phyloP scores from a whole-genome alignment of 495 filamentous ascomycete genomes.

The Aspergillus saccharolyticus region DNA sequence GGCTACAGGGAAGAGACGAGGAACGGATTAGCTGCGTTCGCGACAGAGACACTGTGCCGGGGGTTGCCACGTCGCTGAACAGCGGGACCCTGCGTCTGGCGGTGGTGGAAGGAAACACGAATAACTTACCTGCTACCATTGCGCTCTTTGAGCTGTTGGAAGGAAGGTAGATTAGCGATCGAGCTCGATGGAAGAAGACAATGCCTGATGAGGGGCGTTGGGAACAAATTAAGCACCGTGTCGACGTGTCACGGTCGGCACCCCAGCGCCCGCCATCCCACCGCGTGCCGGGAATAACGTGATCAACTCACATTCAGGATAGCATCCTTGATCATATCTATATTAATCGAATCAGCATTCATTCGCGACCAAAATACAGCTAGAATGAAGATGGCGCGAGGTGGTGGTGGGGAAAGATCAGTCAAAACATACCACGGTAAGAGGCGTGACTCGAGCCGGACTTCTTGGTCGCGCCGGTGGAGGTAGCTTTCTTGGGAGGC shows the following conservation, averaged over 20 bases:
- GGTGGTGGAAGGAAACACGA: conserved; percentile 16
- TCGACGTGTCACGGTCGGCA: conserved; percentile 43
- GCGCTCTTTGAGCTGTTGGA: conserved; percentile 60
- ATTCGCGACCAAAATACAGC: conserved; percentile 39
- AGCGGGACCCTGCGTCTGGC: conserved; percentile 8
- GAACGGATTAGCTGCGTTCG: conserved; percentile 11
- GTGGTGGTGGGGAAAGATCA: conserved; percentile 37
- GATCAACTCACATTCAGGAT: conserved; percentile 60
- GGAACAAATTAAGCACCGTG: conserved; percentile 18
- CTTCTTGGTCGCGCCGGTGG: conserved; percentile 22
- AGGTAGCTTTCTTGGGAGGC: conserved; percentile 50
- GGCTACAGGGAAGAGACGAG: conserved; percentile 49
- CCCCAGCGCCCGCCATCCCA: conserved; percentile 34
- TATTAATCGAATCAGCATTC: conserved; percentile 45
- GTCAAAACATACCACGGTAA: conserved; percentile 55
- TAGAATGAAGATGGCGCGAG: conserved; percentile 37
- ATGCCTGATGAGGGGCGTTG: conserved; percentile 23
- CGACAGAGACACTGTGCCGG: conserved; percentile 10
- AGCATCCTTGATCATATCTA: conserved; percentile 66
- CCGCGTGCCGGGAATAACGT: conserved; percentile 27
- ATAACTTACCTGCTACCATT: conserved; percentile 57
- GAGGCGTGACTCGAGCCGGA: conserved; percentile 48
- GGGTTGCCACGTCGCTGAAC: conserved; percentile 19
- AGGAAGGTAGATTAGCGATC: conserved; percentile 34
- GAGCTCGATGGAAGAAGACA: conserved; percentile 13